Base-by-base conservation (phyloP, 371 early-diverging fungal species). In the Mucor lusitanicus region DNA sequence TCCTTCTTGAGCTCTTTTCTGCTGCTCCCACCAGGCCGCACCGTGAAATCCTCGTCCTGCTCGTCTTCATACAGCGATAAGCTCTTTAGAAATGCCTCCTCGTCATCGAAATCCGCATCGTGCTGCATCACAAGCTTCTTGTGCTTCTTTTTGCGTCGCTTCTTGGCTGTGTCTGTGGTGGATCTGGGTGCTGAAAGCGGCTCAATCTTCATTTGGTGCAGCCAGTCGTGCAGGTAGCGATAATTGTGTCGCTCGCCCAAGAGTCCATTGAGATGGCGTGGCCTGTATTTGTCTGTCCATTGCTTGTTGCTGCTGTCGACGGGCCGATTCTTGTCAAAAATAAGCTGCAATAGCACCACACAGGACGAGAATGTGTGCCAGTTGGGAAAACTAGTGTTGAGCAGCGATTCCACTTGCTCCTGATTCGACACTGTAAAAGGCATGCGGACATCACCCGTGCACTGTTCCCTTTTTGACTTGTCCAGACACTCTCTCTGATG, bases 201-300 rank as follows among this genome's bases (percentile, higher is more conserved):
- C 44, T 70, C 60, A 17, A 82, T 74, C 37, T 78, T 79, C 72
- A 76, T 73, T 63, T 74, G 72, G n/a, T 71, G 70, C 1, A 82
- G 59, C 82, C 82, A 82, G 37, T 78, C 69, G 15, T 72, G 65
- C 17, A 82, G 42, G 61, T 79, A 82, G 0, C 40, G 17, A 23
- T 56, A 59, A 39, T 74, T 68, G 1, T 65, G 48, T 17, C 55
- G 19, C 4, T 76, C 71, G n/a, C 76, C 80, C 7, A 82, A 21
- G 5, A 82, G 46, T 9, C 67, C 69, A 4, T 61, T 46, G 7
- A 76, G 65, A 2, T 59, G 42, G 1, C 46, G 55, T 3, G 82
- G 82, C 48, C 76, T 67, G 60, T 82, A 79, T 28, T 70, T 73
- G 15, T 82, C 82, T 9, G 42, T 67, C 82, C 82, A 82, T 28